Conservation (phyloP, 345 rosid genomes). For the Arabidopsis suecica region DNA sequence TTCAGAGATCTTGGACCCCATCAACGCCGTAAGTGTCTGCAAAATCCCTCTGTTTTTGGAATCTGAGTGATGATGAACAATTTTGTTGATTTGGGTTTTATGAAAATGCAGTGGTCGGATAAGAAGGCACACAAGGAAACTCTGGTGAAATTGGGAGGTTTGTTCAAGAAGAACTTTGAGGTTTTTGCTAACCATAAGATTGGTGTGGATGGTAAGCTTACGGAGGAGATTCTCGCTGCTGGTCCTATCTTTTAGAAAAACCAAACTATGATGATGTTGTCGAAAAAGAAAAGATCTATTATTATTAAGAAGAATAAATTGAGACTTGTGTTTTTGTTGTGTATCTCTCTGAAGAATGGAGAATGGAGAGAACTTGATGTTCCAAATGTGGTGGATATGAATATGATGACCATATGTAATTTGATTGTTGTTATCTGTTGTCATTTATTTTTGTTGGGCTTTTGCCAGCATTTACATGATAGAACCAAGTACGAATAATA, state of each 20-base stretch:
- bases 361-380: background rate
- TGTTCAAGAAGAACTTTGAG: slow-evolving; percentile 83
- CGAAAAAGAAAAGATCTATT: background rate
- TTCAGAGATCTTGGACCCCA: slow-evolving; percentile 79
- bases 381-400: background rate
- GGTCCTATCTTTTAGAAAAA: slow-evolving; percentile 69
- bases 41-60: background rate
- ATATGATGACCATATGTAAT: background rate
- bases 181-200: slow-evolving; percentile 78
- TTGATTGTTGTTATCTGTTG: background rate
- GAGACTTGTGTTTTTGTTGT: slow-evolving; percentile 9
- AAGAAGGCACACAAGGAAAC: slow-evolving; percentile 81
- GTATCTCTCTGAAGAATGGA: background rate
- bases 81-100: background rate
- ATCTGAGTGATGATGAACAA: background rate
- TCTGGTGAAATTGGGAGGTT: slow-evolving; percentile 79
- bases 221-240: slow-evolving; percentile 83
- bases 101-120: slow-evolving; percentile 71
- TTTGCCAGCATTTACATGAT: too few relatives aligned
- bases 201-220: slow-evolving; percentile 74
- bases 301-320: slow-evolving; percentile 19
- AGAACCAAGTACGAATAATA: too few relatives aligned
- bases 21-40: slow-evolving; percentile 66
- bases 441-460: background rate
- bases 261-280: slow-evolving; percentile 16